Percentiles rank a stretch among this genome's conserved stretches.
These are phyloP conservation scores for Trapa bicornis DNA, from an alignment of 345 rosid species.

Conservation along the genomic window DNA sequence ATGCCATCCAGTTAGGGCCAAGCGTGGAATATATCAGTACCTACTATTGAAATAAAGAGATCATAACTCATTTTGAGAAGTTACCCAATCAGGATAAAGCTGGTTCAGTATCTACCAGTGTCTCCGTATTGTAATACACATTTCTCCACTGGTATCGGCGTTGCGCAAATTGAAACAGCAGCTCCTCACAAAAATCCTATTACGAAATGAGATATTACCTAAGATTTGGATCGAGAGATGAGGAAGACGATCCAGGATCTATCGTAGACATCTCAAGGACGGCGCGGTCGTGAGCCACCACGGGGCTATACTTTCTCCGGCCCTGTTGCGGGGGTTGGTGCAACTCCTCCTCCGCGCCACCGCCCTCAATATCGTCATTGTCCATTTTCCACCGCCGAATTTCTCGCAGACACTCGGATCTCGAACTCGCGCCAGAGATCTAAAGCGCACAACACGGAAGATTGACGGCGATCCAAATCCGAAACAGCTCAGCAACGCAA, in stretches of 20 bases:
- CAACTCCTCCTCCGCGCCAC: constrained; percentile 41
- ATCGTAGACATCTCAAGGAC: constrained; percentile 83
- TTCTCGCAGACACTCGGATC: constrained; percentile 1
- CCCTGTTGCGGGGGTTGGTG: constrained; percentile 18
- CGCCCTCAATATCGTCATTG: constrained; percentile 56
- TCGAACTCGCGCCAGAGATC: background rate
- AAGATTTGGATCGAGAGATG: constrained; percentile 18
- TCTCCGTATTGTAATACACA: background rate
- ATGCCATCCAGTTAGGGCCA: background rate
- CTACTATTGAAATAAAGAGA: background rate
- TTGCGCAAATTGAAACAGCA: background rate
- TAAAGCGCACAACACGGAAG: background rate
- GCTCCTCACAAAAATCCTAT: background rate
- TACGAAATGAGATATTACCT: constrained; percentile 2
- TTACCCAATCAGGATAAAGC: background rate
- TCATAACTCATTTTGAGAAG: no score
- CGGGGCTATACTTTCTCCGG: constrained; percentile 74
- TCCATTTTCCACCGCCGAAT: constrained; percentile 29
- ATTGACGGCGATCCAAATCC: background rate
- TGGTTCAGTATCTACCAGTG: background rate
- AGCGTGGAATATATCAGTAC: background rate
- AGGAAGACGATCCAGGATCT: constrained; percentile 66
- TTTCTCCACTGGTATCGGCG: background rate
- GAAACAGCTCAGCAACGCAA: background rate
- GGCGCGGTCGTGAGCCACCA: constrained; percentile 67